phyloP scores from a whole-genome alignment of 768 basidiomycete genomes.

The Neoboletus brunneissimus region DNA sequence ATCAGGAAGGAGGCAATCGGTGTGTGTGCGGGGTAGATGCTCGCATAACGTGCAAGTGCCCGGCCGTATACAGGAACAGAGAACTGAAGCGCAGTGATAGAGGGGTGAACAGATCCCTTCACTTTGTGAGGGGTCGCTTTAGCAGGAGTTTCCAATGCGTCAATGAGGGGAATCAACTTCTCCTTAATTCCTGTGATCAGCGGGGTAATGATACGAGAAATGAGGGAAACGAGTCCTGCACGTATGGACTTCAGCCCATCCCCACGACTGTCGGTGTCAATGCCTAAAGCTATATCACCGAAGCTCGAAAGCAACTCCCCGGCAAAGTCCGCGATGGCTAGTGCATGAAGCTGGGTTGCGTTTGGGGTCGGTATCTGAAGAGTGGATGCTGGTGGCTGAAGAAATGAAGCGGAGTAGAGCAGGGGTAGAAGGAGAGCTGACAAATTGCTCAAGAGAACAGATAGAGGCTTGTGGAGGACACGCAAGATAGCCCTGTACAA shows the following conservation, averaged over 20 bases:
- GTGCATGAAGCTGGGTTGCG: slow-evolving; percentile 66
- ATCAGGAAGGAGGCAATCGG: slow-evolving; percentile 70
- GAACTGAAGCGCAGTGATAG: slow-evolving; percentile 55
- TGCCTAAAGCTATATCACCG: slow-evolving; percentile 61
- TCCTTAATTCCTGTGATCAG: slow-evolving; percentile 58
- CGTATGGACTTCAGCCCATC: slow-evolving; percentile 69
- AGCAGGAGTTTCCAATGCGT: slow-evolving; percentile 54
- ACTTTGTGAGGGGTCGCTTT: slow-evolving; percentile 19
- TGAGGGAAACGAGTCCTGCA: slow-evolving; percentile 66
- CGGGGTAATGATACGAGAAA: slow-evolving; percentile 65
- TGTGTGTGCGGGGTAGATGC: slow-evolving; percentile 52
- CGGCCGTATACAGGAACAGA: slow-evolving; percentile 62
- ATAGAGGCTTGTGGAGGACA: slow-evolving; percentile 71
- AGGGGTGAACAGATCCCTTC: slow-evolving; percentile 44
- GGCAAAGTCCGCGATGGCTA: slow-evolving; percentile 65
- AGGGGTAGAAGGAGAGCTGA: slow-evolving; percentile 66
- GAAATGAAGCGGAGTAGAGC: slow-evolving; percentile 62
- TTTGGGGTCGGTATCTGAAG: slow-evolving; percentile 53
- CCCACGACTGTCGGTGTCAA: slow-evolving; percentile 56
- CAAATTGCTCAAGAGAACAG: slow-evolving; percentile 68
- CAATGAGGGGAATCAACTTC: slow-evolving; percentile 59
- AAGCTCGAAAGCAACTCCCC: slow-evolving; percentile 72
- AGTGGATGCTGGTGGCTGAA: slow-evolving; percentile 47
- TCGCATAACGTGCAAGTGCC: slow-evolving; percentile 54
- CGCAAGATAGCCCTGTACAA: slow-evolving; percentile 69